Percentiles rank a stretch among this genome's conserved stretches.
phyloP scores from a whole-genome alignment of 441 rosid genomes.

The Pelargonium citronellum region DNA sequence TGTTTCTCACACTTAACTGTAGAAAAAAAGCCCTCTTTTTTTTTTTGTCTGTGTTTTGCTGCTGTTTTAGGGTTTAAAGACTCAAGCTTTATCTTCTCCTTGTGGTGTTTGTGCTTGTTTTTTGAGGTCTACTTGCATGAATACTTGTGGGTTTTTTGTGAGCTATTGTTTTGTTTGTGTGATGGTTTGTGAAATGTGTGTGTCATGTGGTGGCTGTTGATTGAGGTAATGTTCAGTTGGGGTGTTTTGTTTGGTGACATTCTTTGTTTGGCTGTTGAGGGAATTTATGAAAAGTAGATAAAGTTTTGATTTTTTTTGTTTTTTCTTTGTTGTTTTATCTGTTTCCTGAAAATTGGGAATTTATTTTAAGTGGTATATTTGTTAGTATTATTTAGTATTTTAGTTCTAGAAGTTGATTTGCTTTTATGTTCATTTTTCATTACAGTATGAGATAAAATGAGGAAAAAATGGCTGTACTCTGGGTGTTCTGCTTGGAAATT shows the following conservation, averaged over 20 bases:
- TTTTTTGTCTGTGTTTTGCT: background rate
- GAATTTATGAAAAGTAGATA: background rate
- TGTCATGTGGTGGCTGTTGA: slow-evolving; percentile 12
- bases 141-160: background rate
- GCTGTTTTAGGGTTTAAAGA: slow-evolving; percentile 13
- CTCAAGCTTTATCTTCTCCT: slow-evolving; percentile 14
- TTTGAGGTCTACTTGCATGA: background rate
- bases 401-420: background rate
- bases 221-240: slow-evolving; percentile 2
- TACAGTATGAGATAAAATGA: background rate
- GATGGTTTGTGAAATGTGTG: slow-evolving; percentile 11
- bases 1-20: slow-evolving; percentile 1
- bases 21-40: background rate
- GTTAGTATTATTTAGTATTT: slow-evolving; percentile 3
- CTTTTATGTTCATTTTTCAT: background rate
- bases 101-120: background rate
- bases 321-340: slow-evolving; percentile 8
- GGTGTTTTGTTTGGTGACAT: slow-evolving; percentile 7
- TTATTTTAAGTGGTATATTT: background rate
- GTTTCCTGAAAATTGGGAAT: background rate
- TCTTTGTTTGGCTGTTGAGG: slow-evolving; percentile 15
- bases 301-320: slow-evolving; percentile 7
- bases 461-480: background rate
- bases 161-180: slow-evolving; percentile 15
- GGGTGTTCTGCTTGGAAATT: background rate